These are phyloP conservation scores for Aspergillus spinulosporus DNA, from an alignment of 2,329 filamentous ascomycete genomes.

Conservation along the genomic window DNA sequence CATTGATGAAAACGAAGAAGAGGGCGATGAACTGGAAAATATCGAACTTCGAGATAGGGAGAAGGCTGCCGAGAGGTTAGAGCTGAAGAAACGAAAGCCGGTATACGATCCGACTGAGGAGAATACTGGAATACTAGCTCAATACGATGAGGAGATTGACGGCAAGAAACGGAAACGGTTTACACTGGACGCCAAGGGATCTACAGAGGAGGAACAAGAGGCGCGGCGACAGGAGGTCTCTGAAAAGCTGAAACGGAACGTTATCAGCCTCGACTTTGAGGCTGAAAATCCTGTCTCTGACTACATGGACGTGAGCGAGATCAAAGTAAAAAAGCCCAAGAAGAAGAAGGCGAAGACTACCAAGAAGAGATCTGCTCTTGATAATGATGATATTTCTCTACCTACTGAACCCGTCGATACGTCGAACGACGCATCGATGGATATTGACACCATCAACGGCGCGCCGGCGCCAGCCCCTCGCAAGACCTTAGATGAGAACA, in stretches of 20 bases:
- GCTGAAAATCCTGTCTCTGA: slow-evolving; percentile 70
- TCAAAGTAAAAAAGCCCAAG: slow-evolving; percentile 94
- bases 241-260: slow-evolving; percentile 64
- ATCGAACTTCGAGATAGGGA: slow-evolving; percentile 45
- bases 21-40: slow-evolving; percentile 76
- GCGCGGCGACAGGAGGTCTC: slow-evolving; percentile 55
- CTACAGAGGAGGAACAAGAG: slow-evolving; percentile 63
- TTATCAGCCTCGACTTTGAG: slow-evolving; percentile 73
- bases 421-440: slow-evolving; percentile 62
- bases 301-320: slow-evolving; percentile 80
- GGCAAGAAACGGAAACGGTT: slow-evolving; percentile 89
- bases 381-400: slow-evolving; percentile 60
- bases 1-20: slow-evolving; percentile 78
- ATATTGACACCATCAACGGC: slow-evolving; percentile 64
- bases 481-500: slow-evolving; percentile 66
- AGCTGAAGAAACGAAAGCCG: slow-evolving; percentile 85
- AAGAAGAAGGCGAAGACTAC: slow-evolving; percentile 78
- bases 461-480: slow-evolving; percentile 44
- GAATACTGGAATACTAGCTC: slow-evolving; percentile 70
- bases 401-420: slow-evolving; percentile 33
- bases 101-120: slow-evolving; percentile 81
- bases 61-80: slow-evolving; percentile 63
- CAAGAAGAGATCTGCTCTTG: slow-evolving; percentile 63
- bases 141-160: slow-evolving; percentile 94
- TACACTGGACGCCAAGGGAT: slow-evolving; percentile 77